phyloP scores from a whole-genome alignment of 331 rosid genomes.

The Saraca asoca region DNA sequence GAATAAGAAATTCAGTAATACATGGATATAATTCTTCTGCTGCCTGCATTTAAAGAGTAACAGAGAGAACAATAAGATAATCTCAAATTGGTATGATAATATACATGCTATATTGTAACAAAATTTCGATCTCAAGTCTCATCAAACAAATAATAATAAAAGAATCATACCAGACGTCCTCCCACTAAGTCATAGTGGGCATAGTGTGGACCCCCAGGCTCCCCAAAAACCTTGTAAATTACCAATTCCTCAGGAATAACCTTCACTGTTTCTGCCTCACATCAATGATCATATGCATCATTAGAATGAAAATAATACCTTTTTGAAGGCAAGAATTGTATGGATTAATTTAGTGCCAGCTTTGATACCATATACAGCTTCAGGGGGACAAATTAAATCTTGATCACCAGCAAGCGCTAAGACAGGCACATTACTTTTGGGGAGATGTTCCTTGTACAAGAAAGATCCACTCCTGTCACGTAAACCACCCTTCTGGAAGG shows the following conservation, averaged over 20 bases:
- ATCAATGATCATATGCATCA: conserved; percentile 28
- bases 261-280: conserved; percentile 78
- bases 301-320: background rate
- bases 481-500: conserved; percentile 68
- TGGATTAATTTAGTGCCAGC: conserved; percentile 12
- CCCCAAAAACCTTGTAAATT: conserved; percentile 76
- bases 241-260: conserved; percentile 62
- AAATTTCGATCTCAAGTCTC: conserved; percentile 3
- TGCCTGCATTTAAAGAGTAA: conserved; percentile 60
- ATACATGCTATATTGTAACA: background rate
- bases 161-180: conserved; percentile 63
- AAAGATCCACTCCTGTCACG: conserved; percentile 67
- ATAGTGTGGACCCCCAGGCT: conserved; percentile 80
- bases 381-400: conserved; percentile 86
- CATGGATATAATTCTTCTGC: conserved; percentile 69
- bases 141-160: conserved; percentile 2
- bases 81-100: background rate
- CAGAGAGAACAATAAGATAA: background rate
- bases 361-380: conserved; percentile 81
- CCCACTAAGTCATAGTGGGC: conserved; percentile 92
- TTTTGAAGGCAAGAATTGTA: background rate
- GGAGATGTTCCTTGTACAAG: conserved; percentile 70
- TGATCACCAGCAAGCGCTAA: conserved; percentile 87
- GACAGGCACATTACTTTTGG: conserved; percentile 66
- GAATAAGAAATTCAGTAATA: conserved; percentile 64